Base-by-base conservation (phyloP, 1,284 basidiomycete species). In the Ceratobasidium sp. region DNA sequence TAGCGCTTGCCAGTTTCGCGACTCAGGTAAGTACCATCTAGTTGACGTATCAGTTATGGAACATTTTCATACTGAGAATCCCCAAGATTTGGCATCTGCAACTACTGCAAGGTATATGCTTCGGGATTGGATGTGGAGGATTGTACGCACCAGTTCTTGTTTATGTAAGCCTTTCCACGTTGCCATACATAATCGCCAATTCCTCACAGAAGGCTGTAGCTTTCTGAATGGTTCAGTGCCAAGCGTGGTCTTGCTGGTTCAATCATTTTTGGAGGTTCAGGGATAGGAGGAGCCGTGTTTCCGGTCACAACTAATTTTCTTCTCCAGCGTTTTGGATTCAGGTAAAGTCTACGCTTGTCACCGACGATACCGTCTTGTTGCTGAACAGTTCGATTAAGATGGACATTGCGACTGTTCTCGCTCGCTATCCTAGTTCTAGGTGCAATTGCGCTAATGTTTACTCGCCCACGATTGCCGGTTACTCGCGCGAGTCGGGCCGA, bases 271-370 rank as follows among this genome's bases (percentile, higher is more conserved):
- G 78, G 77, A 46, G 81, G 81, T 10, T 65, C 78, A 3, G 80
- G 77, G 1, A 57, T 78, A 9, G 81, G 81, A 26, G 81, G 81
- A 13, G 78, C 61, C 17, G 62, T 70, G 10, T 82, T 79, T 54
- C 81, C 81, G 0, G 40, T 81, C 2, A 28, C 77, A 12, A 46
- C 81, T 23, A 77, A 78, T 52, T 42, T 61, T 7, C 56, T 81
- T 6, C 79, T 81, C 52, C 26, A 59, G 5, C 48, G n/a, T 6
- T 42, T 80, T 26, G 81, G 81, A 0, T 82, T 81, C 54, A 52
- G 78, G 40, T 80, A 78, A 79, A 80, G 80, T 5, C 57, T 80
- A 26, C 57, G 44, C 46, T 23, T 59, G n/a, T 42, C 26, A 6
- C 23, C 33, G 28, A n/a, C 38, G 9, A 33, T 64, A n/a, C 15